Evolutionary conservation across 768 basidiomycete species (phyloP).

Genomic region (Macrocybe gigantea): DNA sequence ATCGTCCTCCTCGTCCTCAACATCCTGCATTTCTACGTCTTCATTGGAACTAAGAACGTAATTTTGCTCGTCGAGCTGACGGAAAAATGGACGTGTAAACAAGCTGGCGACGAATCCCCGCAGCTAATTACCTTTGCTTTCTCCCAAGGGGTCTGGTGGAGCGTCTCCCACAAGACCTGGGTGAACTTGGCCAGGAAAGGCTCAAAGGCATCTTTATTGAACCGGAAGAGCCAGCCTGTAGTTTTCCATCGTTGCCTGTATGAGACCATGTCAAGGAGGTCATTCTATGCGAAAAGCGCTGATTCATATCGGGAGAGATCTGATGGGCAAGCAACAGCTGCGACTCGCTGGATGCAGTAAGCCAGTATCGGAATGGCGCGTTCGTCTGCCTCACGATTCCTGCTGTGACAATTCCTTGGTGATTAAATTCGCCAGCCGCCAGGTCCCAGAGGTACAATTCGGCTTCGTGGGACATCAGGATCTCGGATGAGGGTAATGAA

Average conservation of each 20-base stretch:
- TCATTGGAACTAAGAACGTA: conserved; percentile 79
- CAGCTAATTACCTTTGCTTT: conserved; percentile 66
- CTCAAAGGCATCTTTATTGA: conserved; percentile 52
- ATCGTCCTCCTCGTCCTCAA: conserved; percentile 67
- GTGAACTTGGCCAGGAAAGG: conserved; percentile 60
- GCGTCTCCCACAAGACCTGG: conserved; percentile 72
- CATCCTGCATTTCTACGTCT: conserved; percentile 86
- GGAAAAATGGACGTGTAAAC: neutral
- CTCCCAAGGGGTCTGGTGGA: conserved; percentile 66
- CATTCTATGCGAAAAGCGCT: conserved; percentile 55
- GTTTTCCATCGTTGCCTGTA: conserved; percentile 40
- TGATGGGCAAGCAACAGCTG: conserved; percentile 54
- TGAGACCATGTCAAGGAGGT: conserved; percentile 89
- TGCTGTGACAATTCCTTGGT: conserved; percentile 50
- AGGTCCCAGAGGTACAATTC: conserved; percentile 61
- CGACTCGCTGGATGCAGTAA: conserved; percentile 46
- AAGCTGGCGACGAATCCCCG: neutral
- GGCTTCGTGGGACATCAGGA: conserved; percentile 37
- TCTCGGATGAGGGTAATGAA: conserved; percentile 20
- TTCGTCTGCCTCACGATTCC: conserved; percentile 43
- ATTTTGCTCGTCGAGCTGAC: conserved; percentile 69
- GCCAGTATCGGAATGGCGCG: conserved; percentile 49
- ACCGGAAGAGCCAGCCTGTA: conserved; percentile 82
- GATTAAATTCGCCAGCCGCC: conserved; percentile 40
- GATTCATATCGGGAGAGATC: conserved; percentile 66